Percentiles rank a stretch among this genome's conserved stretches.
Evolutionary conservation across 371 early-diverging fungal species (phyloP).

Genomic region (Syncephalastrum contaminatum): DNA sequence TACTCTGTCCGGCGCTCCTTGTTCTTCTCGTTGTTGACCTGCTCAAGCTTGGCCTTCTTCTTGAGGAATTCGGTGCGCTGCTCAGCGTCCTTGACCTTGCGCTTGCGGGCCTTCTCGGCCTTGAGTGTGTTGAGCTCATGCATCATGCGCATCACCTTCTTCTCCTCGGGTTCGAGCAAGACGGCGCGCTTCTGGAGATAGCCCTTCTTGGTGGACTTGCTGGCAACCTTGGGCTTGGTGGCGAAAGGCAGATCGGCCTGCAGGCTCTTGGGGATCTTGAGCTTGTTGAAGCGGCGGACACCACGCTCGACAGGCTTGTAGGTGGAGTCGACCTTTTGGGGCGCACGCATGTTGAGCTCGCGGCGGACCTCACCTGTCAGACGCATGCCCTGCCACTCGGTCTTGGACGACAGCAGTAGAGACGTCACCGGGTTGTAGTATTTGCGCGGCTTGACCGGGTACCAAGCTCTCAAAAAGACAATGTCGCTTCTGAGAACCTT

Average conservation of each 20-base stretch:
- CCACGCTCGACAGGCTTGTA: slow-evolving; percentile 89
- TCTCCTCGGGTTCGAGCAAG: slow-evolving; percentile 86
- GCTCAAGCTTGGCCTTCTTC: slow-evolving; percentile 62
- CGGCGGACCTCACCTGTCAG: slow-evolving; percentile 87
- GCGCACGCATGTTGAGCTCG: slow-evolving; percentile 64
- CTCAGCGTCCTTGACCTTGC: slow-evolving; percentile 65
- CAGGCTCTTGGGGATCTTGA: slow-evolving; percentile 81
- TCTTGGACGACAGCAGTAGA: slow-evolving; percentile 68
- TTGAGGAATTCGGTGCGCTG: slow-evolving; percentile 43
- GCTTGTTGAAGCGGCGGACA: slow-evolving; percentile 80
- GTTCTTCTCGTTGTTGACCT: slow-evolving; percentile 36
- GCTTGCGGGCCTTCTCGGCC: slow-evolving; percentile 78
- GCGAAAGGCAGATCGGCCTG: slow-evolving; percentile 89
- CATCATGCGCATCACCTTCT: slow-evolving; percentile 79
- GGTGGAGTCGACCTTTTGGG: slow-evolving; percentile 76
- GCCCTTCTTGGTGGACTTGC: slow-evolving; percentile 47
- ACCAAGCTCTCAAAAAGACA: slow-evolving; percentile 97
- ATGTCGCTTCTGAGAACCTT: slow-evolving; percentile 96
- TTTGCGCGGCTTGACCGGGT: slow-evolving; percentile 89
- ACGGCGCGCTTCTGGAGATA: slow-evolving; percentile 80
- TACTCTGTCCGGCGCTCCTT: slow-evolving; percentile 49
- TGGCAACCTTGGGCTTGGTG: slow-evolving; percentile 77
- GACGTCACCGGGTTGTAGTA: slow-evolving; percentile 96
- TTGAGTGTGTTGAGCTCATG: slow-evolving; percentile 86
- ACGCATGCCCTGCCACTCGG: slow-evolving; percentile 89